phyloP scores from a whole-genome alignment of 2,329 filamentous ascomycete species.

The Colletotrichum sp. region DNA sequence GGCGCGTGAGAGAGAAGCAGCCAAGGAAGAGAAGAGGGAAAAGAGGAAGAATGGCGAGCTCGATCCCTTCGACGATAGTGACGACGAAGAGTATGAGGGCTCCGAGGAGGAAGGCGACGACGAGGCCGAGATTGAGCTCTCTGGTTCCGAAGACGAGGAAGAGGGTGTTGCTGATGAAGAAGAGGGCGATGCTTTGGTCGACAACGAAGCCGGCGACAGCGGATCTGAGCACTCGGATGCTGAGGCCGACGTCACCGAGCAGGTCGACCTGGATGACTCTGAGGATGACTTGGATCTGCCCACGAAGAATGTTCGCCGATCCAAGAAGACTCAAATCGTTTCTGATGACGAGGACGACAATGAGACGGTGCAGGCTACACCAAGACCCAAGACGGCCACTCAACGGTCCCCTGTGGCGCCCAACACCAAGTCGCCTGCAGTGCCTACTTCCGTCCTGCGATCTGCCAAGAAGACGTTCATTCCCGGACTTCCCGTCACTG shows the following conservation, averaged over 20 bases:
- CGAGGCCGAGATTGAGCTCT: slow-evolving; percentile 44
- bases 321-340: slow-evolving; percentile 59
- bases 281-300: slow-evolving; percentile 47
- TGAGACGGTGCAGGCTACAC: slow-evolving; percentile 48
- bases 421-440: slow-evolving; percentile 54
- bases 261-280: slow-evolving; percentile 32
- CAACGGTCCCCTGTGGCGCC: slow-evolving; percentile 46
- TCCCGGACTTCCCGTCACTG: slow-evolving; percentile 67
- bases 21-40: slow-evolving; percentile 66
- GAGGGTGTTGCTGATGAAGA: slow-evolving; percentile 36
- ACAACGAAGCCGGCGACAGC: slow-evolving; percentile 47
- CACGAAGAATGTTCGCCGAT: slow-evolving; percentile 45
- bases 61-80: slow-evolving; percentile 63
- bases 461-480: slow-evolving; percentile 74
- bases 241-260: slow-evolving; percentile 27
- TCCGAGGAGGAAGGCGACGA: slow-evolving; percentile 43
- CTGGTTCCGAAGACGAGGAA: slow-evolving; percentile 46
- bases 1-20: slow-evolving; percentile 75
- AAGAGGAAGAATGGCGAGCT: slow-evolving; percentile 45
- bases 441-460: slow-evolving; percentile 68
- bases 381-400: slow-evolving; percentile 46
- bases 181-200: slow-evolving; percentile 36
- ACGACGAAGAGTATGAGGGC: slow-evolving; percentile 54
- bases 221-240: slow-evolving; percentile 33
- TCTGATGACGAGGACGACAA: slow-evolving; percentile 70